phyloP scores from a whole-genome alignment of 1,284 basidiomycete genomes.

The Sporisorium reilianum region DNA sequence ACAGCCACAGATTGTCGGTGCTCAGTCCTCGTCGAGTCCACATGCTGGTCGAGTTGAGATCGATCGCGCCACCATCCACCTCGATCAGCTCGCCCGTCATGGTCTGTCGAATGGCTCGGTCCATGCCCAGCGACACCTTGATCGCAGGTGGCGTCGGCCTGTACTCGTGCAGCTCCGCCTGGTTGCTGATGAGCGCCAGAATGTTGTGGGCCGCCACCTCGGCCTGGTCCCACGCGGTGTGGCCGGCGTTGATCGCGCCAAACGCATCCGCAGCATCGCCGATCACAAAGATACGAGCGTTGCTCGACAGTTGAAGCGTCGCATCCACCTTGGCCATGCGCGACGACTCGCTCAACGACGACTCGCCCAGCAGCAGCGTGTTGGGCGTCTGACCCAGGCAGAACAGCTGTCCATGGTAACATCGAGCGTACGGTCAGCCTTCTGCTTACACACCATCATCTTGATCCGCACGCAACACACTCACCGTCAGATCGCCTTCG shows the following conservation, averaged over 20 bases:
- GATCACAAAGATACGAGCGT: slow-evolving; percentile 40
- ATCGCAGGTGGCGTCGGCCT: slow-evolving; percentile 21
- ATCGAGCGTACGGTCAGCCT: no score
- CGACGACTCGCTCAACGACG: slow-evolving; percentile 25
- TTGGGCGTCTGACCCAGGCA: slow-evolving; percentile 50
- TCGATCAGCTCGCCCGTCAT: slow-evolving; percentile 24
- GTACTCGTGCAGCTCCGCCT: slow-evolving; percentile 20
- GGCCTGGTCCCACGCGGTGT: slow-evolving; percentile 54
- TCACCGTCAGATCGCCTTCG: slow-evolving; percentile 34
- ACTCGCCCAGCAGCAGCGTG: slow-evolving; percentile 13
- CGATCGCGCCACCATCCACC: slow-evolving; percentile 17
- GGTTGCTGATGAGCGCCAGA: slow-evolving; percentile 17
- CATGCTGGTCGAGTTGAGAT: slow-evolving; percentile 37
- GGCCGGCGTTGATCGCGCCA: slow-evolving; percentile 53
- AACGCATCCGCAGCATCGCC: slow-evolving; percentile 54
- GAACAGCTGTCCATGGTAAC: slow-evolving; percentile 22
- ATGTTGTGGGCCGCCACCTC: slow-evolving; percentile 42
- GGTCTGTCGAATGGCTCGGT: slow-evolving; percentile 25
- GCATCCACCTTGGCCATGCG: slow-evolving; percentile 39
- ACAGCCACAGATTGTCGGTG: slow-evolving; percentile 23
- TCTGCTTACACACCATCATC: no score
- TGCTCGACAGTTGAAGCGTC: slow-evolving; percentile 24
- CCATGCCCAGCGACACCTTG: slow-evolving; percentile 35
- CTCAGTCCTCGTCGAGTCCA: slow-evolving; percentile 31
- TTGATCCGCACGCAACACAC: background rate